Conservation (phyloP, 192 early-diverging fungal species). For the Physocladia obscura region DNA sequence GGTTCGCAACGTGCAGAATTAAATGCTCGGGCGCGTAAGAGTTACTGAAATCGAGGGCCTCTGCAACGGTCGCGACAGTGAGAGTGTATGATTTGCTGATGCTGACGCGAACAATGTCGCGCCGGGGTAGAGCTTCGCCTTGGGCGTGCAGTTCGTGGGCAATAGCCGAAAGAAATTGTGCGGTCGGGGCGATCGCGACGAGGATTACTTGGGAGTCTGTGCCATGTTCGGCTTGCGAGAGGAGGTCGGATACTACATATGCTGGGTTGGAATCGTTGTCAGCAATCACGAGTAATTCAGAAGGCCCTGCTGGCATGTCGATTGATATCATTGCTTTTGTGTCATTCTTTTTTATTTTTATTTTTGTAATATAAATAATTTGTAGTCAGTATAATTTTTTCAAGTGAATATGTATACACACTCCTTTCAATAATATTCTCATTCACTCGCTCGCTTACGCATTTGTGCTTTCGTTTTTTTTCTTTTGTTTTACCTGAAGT, state of each 20-base stretch:
- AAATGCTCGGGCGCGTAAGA: slow-evolving; percentile 97
- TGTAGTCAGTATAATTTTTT: too few species aligned
- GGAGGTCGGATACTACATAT: slow-evolving; percentile 92
- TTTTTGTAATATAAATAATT: too few species aligned
- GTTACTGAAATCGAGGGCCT: slow-evolving; percentile 91
- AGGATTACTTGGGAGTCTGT: slow-evolving; percentile 91
- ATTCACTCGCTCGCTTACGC: too few species aligned
- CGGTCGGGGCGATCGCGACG: slow-evolving; percentile 73
- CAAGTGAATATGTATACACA: too few species aligned
- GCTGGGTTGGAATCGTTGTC: slow-evolving; percentile 79
- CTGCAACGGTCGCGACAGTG: slow-evolving; percentile 63
- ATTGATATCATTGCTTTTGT: slow-evolving; percentile 89
- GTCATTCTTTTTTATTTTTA: slow-evolving; percentile 72
- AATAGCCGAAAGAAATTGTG: slow-evolving; percentile 70
- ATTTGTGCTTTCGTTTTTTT: slow-evolving; percentile 90
- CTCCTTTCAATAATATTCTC: too few species aligned
- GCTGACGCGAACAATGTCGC: slow-evolving; percentile 82
- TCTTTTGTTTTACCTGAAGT: slow-evolving; percentile 64
- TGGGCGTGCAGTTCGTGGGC: slow-evolving; percentile 79
- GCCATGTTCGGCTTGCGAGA: slow-evolving; percentile 98
- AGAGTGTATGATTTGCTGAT: slow-evolving; percentile 86
- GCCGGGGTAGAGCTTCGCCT: slow-evolving; percentile 80
- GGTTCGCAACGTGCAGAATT: slow-evolving; percentile 86
- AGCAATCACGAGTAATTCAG: slow-evolving; percentile 96
- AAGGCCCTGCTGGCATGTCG: slow-evolving; percentile 99